Percentiles rank a stretch among this genome's conserved stretches.
These are phyloP conservation scores for Globisporangium spinosum DNA, from an alignment of 352 stramenopile genomes.

Conservation along the genomic window DNA sequence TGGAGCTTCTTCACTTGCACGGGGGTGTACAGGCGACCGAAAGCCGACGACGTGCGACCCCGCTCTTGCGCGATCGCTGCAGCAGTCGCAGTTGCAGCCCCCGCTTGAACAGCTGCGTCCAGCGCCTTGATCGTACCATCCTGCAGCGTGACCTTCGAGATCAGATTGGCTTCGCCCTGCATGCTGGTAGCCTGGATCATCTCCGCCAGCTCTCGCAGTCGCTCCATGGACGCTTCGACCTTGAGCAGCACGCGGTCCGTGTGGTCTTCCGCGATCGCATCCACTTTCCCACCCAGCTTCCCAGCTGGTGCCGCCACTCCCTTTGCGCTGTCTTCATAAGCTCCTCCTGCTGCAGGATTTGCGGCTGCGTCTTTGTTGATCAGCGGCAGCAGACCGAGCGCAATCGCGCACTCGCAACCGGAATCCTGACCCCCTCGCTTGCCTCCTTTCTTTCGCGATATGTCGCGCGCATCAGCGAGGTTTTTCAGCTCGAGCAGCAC, in stretches of 20 bases:
- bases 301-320: neutral
- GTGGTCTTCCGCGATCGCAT: constrained; percentile 70
- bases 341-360: constrained; percentile 9
- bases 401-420: constrained; percentile 55
- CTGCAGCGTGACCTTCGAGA: constrained; percentile 69
- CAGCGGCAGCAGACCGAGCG: constrained; percentile 61
- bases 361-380: constrained; percentile 19
- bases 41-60: constrained; percentile 46
- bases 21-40: constrained; percentile 52
- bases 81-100: constrained; percentile 56
- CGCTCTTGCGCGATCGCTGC: constrained; percentile 72
- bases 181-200: constrained; percentile 83
- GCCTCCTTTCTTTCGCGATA: constrained; percentile 38
- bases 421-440: constrained; percentile 22
- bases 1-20: constrained; percentile 78
- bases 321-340: constrained; percentile 9
- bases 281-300: constrained; percentile 21
- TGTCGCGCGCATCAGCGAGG: constrained; percentile 51
- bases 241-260: constrained; percentile 76
- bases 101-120: constrained; percentile 53
- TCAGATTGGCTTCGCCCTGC: constrained; percentile 76
- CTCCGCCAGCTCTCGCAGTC: constrained; percentile 70
- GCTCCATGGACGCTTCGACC: constrained; percentile 67
- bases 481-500: constrained; percentile 76
- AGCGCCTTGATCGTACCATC: constrained; percentile 56